These are phyloP conservation scores for Plasmodium gallinaceum DNA, from an alignment of 169 alveolate genomes.

Conservation along the genomic window DNA sequence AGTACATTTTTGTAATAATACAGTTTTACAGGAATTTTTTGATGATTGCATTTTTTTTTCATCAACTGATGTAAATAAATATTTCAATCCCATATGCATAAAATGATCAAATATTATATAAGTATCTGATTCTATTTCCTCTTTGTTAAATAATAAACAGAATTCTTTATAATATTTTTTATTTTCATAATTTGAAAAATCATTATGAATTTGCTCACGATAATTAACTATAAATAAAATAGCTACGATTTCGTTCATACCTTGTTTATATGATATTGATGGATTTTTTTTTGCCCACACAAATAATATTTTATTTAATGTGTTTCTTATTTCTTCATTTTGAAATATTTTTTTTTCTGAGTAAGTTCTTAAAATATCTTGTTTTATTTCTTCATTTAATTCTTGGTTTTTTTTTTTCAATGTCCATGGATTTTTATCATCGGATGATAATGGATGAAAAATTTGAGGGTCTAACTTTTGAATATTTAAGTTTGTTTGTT, in stretches of 20 bases:
- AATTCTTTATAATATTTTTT: conserved; percentile 23
- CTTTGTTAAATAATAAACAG: conserved; percentile 34
- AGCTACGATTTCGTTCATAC: conserved; percentile 85
- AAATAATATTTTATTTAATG: conserved; percentile 80
- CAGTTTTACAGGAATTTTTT: conserved; percentile 77
- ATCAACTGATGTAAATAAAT: conserved; percentile 83
- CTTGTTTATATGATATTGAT: conserved; percentile 83
- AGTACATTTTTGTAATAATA: conserved; percentile 84
- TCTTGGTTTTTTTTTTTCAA: conserved; percentile 78
- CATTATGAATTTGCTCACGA: conserved; percentile 32
- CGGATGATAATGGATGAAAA: conserved; percentile 86
- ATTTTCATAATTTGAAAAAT: conserved; percentile 3
- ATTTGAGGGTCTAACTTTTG: conserved; percentile 84
- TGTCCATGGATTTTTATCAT: conserved; percentile 86
- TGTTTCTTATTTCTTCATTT: conserved; percentile 78
- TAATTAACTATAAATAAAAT: conserved; percentile 82
- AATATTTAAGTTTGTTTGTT: conserved; percentile 57
- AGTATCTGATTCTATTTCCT: conserved; percentile 89
- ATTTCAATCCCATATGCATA: conserved; percentile 85
- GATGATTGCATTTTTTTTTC: conserved; percentile 42
- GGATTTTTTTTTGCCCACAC: conserved; percentile 84
- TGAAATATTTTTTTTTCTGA: conserved; percentile 84
- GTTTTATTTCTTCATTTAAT: conserved; percentile 83
- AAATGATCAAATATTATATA: conserved; percentile 84
- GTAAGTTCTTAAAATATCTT: conserved; percentile 85